phyloP scores from a whole-genome alignment of 768 basidiomycete species.

The Lentinula sp. region DNA sequence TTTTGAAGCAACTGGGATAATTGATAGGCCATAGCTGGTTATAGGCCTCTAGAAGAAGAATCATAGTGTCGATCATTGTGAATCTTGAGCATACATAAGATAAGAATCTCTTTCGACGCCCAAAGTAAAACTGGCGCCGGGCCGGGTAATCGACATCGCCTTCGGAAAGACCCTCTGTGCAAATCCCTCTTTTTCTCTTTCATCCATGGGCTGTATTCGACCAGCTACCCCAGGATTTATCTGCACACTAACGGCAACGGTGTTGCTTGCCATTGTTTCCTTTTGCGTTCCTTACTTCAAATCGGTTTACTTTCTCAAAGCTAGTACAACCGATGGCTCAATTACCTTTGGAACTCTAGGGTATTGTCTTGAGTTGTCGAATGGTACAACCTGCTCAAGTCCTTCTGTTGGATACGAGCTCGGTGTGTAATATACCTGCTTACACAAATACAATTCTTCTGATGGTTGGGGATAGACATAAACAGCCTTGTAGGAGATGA shows the following conservation, averaged over 20 bases:
- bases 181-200: not conserved
- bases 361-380: conserved; percentile 64
- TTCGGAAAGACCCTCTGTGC: not conserved
- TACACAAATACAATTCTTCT: not conserved
- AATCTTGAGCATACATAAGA: too few relatives aligned
- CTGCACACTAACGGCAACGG: conserved; percentile 72
- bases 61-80: too few relatives aligned
- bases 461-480: conserved; percentile 49
- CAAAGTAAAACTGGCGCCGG: not conserved
- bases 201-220: conserved; percentile 56
- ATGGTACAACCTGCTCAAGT: conserved; percentile 65
- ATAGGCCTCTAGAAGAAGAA: too few relatives aligned
- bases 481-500: conserved; percentile 72
- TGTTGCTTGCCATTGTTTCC: conserved; percentile 77
- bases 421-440: conserved; percentile 41
- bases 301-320: conserved; percentile 84
- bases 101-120: too few relatives aligned
- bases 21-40: too few relatives aligned
- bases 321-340: conserved; percentile 51
- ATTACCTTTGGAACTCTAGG: conserved; percentile 89
- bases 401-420: conserved; percentile 85
- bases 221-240: conserved; percentile 90
- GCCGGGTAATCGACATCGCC: not conserved
- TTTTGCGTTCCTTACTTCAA: conserved; percentile 91
- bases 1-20: too few relatives aligned